phyloP scores from a whole-genome alignment of 805 yeast species.

The Kodamaea fukazawae region DNA sequence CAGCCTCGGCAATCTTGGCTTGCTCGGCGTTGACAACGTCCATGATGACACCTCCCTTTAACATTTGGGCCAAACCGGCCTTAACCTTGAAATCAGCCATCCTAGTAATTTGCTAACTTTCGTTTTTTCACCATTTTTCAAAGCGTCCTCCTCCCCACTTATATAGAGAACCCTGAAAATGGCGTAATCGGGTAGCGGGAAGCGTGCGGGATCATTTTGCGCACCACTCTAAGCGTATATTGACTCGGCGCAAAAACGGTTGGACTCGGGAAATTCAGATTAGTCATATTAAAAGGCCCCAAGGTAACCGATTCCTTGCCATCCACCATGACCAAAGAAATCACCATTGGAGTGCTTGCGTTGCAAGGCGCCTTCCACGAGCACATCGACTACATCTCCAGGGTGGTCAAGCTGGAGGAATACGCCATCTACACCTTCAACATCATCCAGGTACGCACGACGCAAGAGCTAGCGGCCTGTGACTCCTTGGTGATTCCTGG shows the following conservation, averaged over 20 bases:
- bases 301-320: not conserved
- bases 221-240: not conserved
- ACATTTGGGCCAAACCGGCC: conserved; percentile 82
- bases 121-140: not conserved
- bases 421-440: conserved; percentile 28
- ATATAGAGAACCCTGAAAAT: too few species aligned
- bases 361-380: conserved; percentile 79
- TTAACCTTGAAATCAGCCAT: conserved; percentile 52
- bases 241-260: not conserved
- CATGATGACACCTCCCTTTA: conserved; percentile 75
- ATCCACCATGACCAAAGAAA: conserved; percentile 1
- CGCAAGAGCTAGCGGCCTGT: conserved; percentile 47
- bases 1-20: conserved; percentile 74
- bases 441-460: conserved; percentile 42
- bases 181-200: too few species aligned
- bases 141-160: too few species aligned
- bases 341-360: conserved; percentile 64
- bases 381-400: conserved; percentile 52
- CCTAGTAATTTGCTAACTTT: not conserved
- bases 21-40: conserved; percentile 79
- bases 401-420: conserved; percentile 21
- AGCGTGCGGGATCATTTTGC: not conserved
- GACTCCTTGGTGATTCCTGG: conserved; percentile 69
- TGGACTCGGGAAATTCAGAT: not conserved
- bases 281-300: not conserved